Evolutionary conservation across 257 asterid species (phyloP).

Genomic region (Capsicum rhomboideum): DNA sequence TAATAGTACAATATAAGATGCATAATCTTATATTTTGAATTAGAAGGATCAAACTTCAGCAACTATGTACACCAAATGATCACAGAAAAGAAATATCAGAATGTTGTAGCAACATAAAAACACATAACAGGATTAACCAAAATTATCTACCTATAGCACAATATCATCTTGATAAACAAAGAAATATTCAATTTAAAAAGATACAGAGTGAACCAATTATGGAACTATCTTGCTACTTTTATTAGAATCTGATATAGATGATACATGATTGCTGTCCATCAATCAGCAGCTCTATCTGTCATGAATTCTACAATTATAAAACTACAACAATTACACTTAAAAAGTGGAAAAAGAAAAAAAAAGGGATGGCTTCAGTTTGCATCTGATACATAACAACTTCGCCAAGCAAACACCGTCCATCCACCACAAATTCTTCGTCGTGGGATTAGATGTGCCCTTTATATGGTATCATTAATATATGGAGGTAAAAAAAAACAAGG

Average conservation of each 20-base stretch:
- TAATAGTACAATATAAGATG: background rate
- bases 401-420: slow-evolving; percentile 10
- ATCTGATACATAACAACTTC: slow-evolving; percentile 22
- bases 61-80: background rate
- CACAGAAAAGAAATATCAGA: background rate
- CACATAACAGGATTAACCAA: background rate
- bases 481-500: background rate
- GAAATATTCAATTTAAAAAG: background rate
- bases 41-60: background rate
- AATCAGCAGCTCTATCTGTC: slow-evolving; percentile 43
- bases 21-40: background rate
- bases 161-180: background rate
- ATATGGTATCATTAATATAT: slow-evolving; percentile 10
- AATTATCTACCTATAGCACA: background rate
- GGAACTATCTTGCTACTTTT: slow-evolving; percentile 30
- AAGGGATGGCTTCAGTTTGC: slow-evolving; percentile 11
- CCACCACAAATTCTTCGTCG: slow-evolving; percentile 23
- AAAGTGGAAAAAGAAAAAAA: slow-evolving; percentile 13
- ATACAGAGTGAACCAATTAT: background rate
- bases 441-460: slow-evolving; percentile 33
- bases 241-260: slow-evolving; percentile 33
- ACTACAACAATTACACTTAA: slow-evolving; percentile 50
- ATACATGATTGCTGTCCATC: slow-evolving; percentile 33
- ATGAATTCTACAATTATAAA: slow-evolving; percentile 51
- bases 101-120: background rate